Conservation (phyloP, 2,329 filamentous ascomycete species). For the Penicillium sp. region DNA sequence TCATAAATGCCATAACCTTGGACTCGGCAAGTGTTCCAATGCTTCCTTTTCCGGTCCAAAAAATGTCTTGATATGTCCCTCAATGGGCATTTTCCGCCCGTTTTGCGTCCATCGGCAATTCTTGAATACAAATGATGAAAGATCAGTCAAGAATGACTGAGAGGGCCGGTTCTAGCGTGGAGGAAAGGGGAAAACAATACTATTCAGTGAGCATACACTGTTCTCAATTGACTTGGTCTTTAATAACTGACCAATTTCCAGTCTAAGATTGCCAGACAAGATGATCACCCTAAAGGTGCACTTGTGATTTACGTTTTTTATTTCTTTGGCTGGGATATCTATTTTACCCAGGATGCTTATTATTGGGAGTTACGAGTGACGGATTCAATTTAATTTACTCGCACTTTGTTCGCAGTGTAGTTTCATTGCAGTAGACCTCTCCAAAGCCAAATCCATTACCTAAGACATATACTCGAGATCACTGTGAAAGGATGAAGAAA, state of each 20-base stretch:
- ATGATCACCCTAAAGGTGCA: constrained; percentile 6
- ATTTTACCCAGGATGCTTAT: constrained; percentile 4
- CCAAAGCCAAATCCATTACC: not conserved
- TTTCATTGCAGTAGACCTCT: not conserved
- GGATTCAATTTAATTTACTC: constrained; percentile 8
- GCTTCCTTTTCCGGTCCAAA: constrained; percentile 6
- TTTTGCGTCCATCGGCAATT: not conserved
- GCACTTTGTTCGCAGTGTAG: not conserved
- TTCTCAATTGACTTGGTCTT: constrained; percentile 13
- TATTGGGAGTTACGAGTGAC: constrained; percentile 20
- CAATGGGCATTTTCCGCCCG: not conserved
- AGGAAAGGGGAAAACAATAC: constrained; percentile 34
- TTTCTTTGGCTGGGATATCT: constrained; percentile 3
- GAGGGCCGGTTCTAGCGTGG: constrained; percentile 27
- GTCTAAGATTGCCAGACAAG: constrained; percentile 15
- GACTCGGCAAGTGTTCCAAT: not conserved
- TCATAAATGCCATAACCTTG: constrained; percentile 24
- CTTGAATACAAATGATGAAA: not conserved
- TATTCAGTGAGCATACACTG: constrained; percentile 15
- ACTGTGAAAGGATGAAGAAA: not conserved
- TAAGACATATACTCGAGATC: not conserved
- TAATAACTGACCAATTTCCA: constrained; percentile 1
- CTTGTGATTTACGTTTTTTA: constrained; percentile 10
- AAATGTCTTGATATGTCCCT: constrained; percentile 2
- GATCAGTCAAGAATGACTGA: not conserved